Evolutionary conservation across 2,329 filamentous ascomycete genomes (phyloP).

Genomic region (Aureobasidium sp.): DNA sequence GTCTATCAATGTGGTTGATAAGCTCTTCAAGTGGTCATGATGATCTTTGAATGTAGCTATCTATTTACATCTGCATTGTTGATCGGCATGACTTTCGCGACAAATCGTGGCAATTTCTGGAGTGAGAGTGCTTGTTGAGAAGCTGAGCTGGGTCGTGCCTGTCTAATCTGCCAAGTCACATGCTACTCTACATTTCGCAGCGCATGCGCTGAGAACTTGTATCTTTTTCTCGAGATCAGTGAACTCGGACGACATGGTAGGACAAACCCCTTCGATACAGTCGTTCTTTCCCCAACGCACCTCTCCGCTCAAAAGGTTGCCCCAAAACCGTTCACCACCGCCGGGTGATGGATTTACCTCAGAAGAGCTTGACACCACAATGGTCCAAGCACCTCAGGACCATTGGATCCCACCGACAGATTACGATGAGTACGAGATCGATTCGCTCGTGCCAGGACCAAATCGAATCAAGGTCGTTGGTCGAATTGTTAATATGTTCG

Average conservation of each 20-base stretch:
- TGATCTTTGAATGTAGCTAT: not conserved
- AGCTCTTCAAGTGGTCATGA: not conserved
- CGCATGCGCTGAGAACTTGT: not conserved
- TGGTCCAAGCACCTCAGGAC: constrained; percentile 20
- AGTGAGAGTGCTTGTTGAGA: not conserved
- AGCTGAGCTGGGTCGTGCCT: not conserved
- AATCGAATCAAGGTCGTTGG: constrained; percentile 47
- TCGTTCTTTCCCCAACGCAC: constrained; percentile 33
- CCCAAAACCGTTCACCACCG: constrained; percentile 6
- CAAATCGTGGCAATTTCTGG: not conserved
- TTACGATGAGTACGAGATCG: constrained; percentile 41
- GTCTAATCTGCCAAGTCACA: not conserved
- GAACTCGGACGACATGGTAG: not conserved
- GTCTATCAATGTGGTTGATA: too few species aligned
- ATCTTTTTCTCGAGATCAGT: not conserved
- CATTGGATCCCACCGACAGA: constrained; percentile 44
- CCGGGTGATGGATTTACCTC: constrained; percentile 49
- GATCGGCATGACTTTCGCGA: not conserved
- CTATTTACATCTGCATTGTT: not conserved
- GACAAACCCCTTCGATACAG: constrained; percentile 34
- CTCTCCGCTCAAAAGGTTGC: constrained; percentile 22
- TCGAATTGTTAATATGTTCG: constrained; percentile 50
- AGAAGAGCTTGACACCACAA: constrained; percentile 33
- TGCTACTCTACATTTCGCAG: not conserved
- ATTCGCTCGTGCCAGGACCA: constrained; percentile 44